These are phyloP conservation scores for Aspergillus sclerotiicarbonarius DNA, from an alignment of 495 filamentous ascomycete genomes.

Conservation along the genomic window DNA sequence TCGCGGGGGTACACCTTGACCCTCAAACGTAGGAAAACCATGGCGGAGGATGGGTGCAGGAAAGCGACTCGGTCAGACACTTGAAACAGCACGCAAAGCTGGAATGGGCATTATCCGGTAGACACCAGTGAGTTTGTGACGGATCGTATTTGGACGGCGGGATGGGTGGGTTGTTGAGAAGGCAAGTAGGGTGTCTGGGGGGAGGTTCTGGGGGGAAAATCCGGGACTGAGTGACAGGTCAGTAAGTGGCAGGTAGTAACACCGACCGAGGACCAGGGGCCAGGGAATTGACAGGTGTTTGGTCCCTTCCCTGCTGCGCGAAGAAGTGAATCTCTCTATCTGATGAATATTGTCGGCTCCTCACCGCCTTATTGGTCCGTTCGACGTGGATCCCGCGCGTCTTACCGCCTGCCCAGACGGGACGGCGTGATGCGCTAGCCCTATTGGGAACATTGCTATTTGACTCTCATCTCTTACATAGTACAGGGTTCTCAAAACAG, in stretches of 20 bases:
- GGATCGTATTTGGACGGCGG: neutral
- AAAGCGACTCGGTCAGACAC: neutral
- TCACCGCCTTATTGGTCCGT: neutral
- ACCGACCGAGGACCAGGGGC: neutral
- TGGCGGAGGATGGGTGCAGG: constrained; percentile 12
- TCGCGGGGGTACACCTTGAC: constrained; percentile 37
- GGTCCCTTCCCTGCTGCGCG: neutral
- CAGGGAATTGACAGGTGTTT: neutral
- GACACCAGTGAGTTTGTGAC: neutral
- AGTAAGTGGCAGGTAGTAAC: neutral
- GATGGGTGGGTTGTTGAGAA: neutral
- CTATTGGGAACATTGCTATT: too few species aligned
- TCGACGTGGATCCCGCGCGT: constrained; percentile 5
- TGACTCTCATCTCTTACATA: too few species aligned
- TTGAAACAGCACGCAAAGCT: neutral
- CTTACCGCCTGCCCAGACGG: constrained; percentile 12
- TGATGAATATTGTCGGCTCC: neutral
- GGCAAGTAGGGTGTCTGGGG: neutral
- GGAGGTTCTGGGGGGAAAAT: neutral
- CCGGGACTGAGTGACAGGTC: neutral
- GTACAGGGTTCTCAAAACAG: too few species aligned
- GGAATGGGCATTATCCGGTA: neutral
- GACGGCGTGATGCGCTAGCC: neutral
- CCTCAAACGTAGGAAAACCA: constrained; percentile 39
- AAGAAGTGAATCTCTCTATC: neutral